Evolutionary conservation across 331 rosid species (phyloP).

Genomic region (Quercus lobata): DNA sequence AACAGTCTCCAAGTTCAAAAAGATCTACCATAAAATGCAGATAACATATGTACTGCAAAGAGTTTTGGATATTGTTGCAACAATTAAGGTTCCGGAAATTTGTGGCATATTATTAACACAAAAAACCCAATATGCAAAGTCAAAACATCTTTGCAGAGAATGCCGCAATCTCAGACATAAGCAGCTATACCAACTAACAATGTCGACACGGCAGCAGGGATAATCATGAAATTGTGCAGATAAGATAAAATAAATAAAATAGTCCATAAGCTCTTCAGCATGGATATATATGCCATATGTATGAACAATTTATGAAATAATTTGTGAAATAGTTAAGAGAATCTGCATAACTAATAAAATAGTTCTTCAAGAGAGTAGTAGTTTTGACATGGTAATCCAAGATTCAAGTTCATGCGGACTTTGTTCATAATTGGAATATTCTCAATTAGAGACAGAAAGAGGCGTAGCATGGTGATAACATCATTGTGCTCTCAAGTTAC

Average conservation of each 20-base stretch:
- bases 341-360: neutral
- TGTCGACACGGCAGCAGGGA: neutral
- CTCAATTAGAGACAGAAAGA: neutral
- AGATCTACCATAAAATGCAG: neutral
- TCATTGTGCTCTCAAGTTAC: neutral
- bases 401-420: neutral
- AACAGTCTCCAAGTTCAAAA: conserved; percentile 1
- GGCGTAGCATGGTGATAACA: neutral
- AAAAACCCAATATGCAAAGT: neutral
- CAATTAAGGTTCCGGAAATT: neutral
- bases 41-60: neutral
- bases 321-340: neutral
- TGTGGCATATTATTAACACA: neutral
- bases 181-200: neutral
- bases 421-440: neutral
- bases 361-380: neutral
- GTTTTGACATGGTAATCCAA: neutral
- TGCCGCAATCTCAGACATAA: neutral
- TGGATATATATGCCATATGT: neutral
- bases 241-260: neutral
- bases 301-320: neutral
- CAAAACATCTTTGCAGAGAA: neutral
- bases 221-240: too few relatives aligned
- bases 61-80: neutral
- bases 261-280: neutral